Evolutionary conservation across 2,329 filamentous ascomycete genomes (phyloP).

Genomic region (Beauveria caledonica): DNA sequence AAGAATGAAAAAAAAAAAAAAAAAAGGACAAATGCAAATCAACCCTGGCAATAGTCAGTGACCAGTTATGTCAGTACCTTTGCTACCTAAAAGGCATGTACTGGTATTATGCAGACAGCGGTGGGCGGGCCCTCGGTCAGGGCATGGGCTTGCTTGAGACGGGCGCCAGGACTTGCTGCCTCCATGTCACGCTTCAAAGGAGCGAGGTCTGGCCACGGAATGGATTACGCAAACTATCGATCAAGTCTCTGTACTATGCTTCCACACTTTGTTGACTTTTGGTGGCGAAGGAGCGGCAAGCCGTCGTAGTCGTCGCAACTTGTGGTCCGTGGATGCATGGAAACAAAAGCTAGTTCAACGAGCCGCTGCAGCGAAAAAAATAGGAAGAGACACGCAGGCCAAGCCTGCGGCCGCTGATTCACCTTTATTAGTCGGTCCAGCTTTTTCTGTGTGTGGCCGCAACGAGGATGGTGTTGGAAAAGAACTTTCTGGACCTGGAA

Average conservation of each 20-base stretch:
- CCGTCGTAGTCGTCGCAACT: background rate
- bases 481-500: background rate
- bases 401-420: background rate
- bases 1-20: background rate
- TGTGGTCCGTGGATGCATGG: background rate
- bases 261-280: background rate
- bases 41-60: background rate
- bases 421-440: background rate
- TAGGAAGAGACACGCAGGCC: background rate
- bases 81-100: no score
- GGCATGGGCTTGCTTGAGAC: constrained; percentile 1
- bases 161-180: background rate
- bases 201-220: background rate
- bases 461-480: background rate
- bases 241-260: no score
- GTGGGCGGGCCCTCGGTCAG: background rate
- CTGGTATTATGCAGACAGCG: background rate
- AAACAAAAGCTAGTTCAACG: background rate
- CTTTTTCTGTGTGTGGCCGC: background rate
- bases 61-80: no score
- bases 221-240: background rate
- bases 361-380: background rate
- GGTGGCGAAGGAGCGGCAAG: background rate
- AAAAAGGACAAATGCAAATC: background rate
- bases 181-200: background rate